Conservation (phyloP, 1,284 basidiomycete species). For the Ustilago cynodontis region DNA sequence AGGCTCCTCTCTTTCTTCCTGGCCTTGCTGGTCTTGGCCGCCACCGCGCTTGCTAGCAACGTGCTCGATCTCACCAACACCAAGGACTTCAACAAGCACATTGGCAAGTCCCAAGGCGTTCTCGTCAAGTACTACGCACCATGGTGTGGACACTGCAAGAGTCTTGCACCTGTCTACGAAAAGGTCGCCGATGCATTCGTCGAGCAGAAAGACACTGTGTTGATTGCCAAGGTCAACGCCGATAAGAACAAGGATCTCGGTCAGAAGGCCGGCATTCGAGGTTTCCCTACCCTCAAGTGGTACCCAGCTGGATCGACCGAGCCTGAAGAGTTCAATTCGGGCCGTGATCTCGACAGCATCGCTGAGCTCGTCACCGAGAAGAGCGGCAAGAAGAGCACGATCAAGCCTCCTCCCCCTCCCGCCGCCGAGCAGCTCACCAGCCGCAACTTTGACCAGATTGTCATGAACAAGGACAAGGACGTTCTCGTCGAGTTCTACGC, state of each 20-base stretch:
- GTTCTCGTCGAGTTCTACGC: slow-evolving; percentile 96
- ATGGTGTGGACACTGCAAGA: slow-evolving; percentile 74
- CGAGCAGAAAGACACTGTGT: slow-evolving; percentile 78
- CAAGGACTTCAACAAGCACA: slow-evolving; percentile 56
- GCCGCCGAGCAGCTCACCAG: slow-evolving; percentile 79
- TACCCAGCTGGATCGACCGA: slow-evolving; percentile 76
- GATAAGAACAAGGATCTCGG: slow-evolving; percentile 83
- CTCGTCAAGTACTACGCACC: slow-evolving; percentile 68
- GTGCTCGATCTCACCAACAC: slow-evolving; percentile 66
- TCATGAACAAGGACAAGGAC: slow-evolving; percentile 87
- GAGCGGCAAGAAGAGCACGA: slow-evolving; percentile 82
- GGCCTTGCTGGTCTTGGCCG: slow-evolving; percentile 39
- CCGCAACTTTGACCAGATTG: slow-evolving; percentile 83
- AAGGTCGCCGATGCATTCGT: slow-evolving; percentile 87
- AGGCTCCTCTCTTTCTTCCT: slow-evolving; percentile 31
- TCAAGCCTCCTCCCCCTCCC: slow-evolving; percentile 85
- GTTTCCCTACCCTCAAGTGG: slow-evolving; percentile 94
- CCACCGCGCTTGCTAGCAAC: slow-evolving; percentile 49
- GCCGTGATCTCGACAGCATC: slow-evolving; percentile 84
- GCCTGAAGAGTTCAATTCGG: slow-evolving; percentile 80
- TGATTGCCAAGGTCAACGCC: slow-evolving; percentile 92
- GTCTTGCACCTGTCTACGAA: slow-evolving; percentile 87
- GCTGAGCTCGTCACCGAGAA: slow-evolving; percentile 80
- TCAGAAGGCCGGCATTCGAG: slow-evolving; percentile 79
- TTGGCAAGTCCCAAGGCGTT: slow-evolving; percentile 58